A percentile compares a stretch with the other conserved stretches of the same genome.
Conservation (phyloP, 257 asterid genomes). For the Solanum appendiculatum region DNA sequence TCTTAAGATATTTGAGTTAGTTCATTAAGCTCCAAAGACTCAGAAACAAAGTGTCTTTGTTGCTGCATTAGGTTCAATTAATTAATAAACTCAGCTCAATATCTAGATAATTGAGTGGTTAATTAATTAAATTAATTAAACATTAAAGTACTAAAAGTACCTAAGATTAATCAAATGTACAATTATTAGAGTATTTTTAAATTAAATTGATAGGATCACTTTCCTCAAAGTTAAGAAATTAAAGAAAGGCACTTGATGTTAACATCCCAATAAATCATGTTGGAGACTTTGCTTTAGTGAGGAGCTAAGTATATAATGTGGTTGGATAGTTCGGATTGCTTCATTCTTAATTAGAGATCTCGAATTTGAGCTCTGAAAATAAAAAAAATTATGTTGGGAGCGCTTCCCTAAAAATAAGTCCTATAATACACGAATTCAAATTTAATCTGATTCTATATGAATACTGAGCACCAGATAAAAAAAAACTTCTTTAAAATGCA, state of each 20-base stretch:
- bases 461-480: neutral
- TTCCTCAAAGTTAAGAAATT: neutral
- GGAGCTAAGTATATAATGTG: neutral
- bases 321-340: neutral
- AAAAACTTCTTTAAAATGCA: neutral
- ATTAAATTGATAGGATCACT: neutral
- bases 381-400: fast-evolving
- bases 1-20: neutral
- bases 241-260: neutral
- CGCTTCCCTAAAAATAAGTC: fast-evolving
- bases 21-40: neutral
- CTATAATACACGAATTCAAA: neutral
- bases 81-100: neutral
- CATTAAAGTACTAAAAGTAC: neutral
- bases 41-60: neutral
- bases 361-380: fast-evolving
- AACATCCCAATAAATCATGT: neutral
- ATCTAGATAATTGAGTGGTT: neutral
- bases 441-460: neutral
- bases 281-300: neutral
- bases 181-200: neutral
- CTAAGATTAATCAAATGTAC: neutral
- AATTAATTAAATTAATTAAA: neutral
- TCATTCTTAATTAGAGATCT: neutral
- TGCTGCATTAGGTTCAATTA: neutral